Percentiles rank a stretch among this genome's conserved stretches.
Evolutionary conservation across 192 early-diverging fungal genomes (phyloP).

Genomic region (Entomortierella lignicola): DNA sequence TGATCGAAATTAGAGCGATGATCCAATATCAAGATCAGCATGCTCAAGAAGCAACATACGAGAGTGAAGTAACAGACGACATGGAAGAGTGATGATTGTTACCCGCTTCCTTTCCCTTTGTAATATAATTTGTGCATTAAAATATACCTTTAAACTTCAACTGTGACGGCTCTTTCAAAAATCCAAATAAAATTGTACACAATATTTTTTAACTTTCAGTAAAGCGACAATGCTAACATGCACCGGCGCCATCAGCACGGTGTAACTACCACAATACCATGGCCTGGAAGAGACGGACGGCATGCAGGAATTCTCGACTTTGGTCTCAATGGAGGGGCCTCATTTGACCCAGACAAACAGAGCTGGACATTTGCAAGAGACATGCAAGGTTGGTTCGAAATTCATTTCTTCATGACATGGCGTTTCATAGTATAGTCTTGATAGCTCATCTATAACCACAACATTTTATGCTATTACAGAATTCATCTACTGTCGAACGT

Average conservation of each 20-base stretch:
- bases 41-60: background rate
- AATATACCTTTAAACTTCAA: no score
- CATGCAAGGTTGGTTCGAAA: constrained; percentile 7
- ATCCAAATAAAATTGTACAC: background rate
- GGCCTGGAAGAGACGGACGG: constrained; percentile 4
- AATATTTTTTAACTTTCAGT: background rate
- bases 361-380: constrained; percentile 22
- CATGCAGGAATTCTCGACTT: constrained; percentile 33
- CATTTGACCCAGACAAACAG: constrained; percentile 5
- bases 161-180: background rate
- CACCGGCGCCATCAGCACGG: constrained; percentile 23
- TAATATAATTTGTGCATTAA: constrained; percentile 1
- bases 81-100: constrained; percentile 28
- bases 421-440: no score
- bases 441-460: no score
- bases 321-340: constrained; percentile 26
- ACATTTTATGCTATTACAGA: background rate
- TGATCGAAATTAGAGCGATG: constrained; percentile 34
- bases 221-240: constrained; percentile 26
- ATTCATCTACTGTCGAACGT: constrained; percentile 4
- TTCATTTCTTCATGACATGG: no score
- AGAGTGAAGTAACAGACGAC: constrained; percentile 12
- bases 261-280: constrained; percentile 16
- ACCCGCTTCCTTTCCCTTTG: background rate
- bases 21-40: constrained; percentile 40